These are phyloP conservation scores for Alliaria petiolata DNA, from an alignment of 345 rosid species.

Conservation along the genomic window DNA sequence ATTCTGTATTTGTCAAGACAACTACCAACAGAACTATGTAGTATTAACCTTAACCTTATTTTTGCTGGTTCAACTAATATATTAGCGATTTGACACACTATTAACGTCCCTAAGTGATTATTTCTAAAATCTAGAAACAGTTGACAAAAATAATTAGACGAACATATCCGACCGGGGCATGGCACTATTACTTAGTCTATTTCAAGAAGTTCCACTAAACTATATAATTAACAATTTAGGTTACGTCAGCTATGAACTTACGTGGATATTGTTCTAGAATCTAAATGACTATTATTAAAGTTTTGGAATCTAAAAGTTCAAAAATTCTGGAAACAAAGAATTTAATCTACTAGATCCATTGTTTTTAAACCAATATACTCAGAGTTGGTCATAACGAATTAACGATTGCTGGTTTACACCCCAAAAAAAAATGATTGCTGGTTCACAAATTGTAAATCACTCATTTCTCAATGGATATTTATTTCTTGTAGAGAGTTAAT, in stretches of 20 bases:
- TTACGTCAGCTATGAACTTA: not conserved
- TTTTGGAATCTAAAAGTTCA: no score
- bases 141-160: not conserved
- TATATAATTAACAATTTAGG: not conserved
- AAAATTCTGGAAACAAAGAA: no score
- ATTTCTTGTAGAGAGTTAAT: no score
- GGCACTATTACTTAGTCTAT: not conserved
- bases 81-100: not conserved
- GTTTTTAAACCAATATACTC: no score
- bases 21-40: conserved; percentile 18
- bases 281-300: not conserved
- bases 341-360: no score
- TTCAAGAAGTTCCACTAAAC: not conserved
- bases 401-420: no score
- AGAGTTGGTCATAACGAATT: no score
- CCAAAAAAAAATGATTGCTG: no score
- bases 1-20: conserved; percentile 22
- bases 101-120: not conserved
- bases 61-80: not conserved
- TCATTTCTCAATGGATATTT: no score
- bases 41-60: not conserved
- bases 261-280: not conserved
- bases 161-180: not conserved
- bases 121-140: not conserved
- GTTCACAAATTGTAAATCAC: no score